Evolutionary conservation across 306 rosid genomes (phyloP).

Genomic region (Medicago arabica): DNA sequence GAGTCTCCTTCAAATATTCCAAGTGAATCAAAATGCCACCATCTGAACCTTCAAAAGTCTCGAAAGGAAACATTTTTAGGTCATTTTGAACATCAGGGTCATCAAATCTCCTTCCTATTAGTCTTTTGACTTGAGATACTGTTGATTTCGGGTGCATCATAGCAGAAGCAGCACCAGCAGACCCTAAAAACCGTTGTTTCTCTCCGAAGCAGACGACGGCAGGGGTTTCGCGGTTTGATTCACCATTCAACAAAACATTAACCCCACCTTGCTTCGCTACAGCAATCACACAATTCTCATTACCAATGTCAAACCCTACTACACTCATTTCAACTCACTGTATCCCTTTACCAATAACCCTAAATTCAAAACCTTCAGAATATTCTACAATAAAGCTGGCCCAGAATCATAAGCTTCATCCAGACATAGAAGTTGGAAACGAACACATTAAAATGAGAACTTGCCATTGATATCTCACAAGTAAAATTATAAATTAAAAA

Average conservation of each 20-base stretch:
- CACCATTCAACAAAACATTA: conserved; percentile 83
- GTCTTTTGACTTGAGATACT: conserved; percentile 87
- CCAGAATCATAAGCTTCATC: conserved; percentile 41
- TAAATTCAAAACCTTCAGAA: conserved; percentile 18
- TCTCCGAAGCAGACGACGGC: conserved; percentile 85
- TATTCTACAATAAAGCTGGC: conserved; percentile 36
- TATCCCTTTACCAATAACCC: conserved; percentile 30
- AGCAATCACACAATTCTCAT: conserved; percentile 92
- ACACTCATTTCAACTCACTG: conserved; percentile 67
- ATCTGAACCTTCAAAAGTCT: conserved; percentile 67
- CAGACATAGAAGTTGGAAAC: neutral
- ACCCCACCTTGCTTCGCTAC: conserved; percentile 89
- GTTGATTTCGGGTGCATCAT: conserved; percentile 81
- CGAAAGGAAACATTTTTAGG: conserved; percentile 59
- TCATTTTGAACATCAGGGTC: conserved; percentile 74
- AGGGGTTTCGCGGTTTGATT: conserved; percentile 93
- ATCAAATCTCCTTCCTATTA: conserved; percentile 62
- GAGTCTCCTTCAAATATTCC: conserved; percentile 61
- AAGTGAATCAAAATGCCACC: conserved; percentile 82
- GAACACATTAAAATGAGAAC: conserved; percentile 35
- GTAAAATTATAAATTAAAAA: neutral
- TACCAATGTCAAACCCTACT: conserved; percentile 95
- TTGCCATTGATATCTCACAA: neutral
- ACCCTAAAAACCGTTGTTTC: conserved; percentile 93
- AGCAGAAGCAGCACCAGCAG: conserved; percentile 90